Conservation (phyloP, 2,329 filamentous ascomycete genomes). For the Chaetothyriales sp. region DNA sequence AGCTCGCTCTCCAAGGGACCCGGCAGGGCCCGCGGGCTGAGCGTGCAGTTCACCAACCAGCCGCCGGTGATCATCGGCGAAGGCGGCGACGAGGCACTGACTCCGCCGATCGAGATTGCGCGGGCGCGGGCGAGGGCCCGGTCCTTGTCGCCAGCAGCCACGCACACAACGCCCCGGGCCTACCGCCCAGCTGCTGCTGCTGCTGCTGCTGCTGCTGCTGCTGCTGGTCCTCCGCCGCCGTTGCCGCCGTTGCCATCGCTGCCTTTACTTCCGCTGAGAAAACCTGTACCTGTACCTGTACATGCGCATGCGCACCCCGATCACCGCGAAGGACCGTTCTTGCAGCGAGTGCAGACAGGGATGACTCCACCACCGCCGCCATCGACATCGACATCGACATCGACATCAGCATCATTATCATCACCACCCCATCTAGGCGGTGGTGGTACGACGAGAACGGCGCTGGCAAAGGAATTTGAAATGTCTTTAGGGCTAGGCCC, state of each 20-base stretch:
- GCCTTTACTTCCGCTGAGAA: background rate
- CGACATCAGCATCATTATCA: too few species aligned
- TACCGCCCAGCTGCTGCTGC: too few species aligned
- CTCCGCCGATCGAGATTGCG: constrained; percentile 57
- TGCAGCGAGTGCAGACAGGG: constrained; percentile 9
- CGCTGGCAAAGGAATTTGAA: constrained; percentile 15
- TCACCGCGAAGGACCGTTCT: background rate
- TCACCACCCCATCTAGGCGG: too few species aligned
- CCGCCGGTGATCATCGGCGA: constrained; percentile 73
- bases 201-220: too few species aligned
- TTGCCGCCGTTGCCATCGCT: too few species aligned
- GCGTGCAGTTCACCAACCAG: constrained; percentile 58
- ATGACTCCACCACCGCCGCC: too few species aligned
- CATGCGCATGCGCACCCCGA: background rate
- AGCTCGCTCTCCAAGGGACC: constrained; percentile 20
- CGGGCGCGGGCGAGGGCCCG: constrained; percentile 14
- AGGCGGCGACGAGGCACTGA: constrained; percentile 73
- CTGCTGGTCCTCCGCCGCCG: constrained; percentile 7
- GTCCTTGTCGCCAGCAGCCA: constrained; percentile 14
- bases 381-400: too few species aligned
- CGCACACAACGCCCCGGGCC: too few species aligned
- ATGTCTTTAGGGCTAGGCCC: constrained; percentile 12
- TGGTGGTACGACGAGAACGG: background rate
- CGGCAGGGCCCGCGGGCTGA: constrained; percentile 48
- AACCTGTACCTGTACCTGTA: background rate